Evolutionary conservation across 176 grass and related monocot species (phyloP).

Genomic region (Saccharum officinarum): DNA sequence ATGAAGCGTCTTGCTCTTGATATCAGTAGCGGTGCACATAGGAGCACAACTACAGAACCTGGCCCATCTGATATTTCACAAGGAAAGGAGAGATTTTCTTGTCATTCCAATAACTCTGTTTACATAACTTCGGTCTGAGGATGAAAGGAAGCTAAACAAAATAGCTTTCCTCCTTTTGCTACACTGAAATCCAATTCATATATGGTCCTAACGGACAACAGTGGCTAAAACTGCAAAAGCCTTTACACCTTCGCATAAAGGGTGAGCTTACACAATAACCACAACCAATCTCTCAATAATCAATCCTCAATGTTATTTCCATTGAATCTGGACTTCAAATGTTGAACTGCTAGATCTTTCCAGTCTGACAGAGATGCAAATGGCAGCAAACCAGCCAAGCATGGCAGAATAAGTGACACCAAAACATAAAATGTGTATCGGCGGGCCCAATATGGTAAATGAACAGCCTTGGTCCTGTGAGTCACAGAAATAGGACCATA

Average conservation of each 20-base stretch:
- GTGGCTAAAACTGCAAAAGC: not conserved
- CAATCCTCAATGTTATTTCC: slow-evolving; percentile 43
- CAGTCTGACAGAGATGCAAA: slow-evolving; percentile 78
- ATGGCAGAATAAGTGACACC: slow-evolving; percentile 70
- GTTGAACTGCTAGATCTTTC: slow-evolving; percentile 52
- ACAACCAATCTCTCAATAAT: slow-evolving; percentile 36
- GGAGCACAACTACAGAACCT: slow-evolving; percentile 13
- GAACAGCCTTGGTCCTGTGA: slow-evolving; percentile 24
- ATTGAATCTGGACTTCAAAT: slow-evolving; percentile 30
- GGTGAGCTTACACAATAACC: not conserved
- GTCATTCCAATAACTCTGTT: not conserved
- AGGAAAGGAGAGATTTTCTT: not conserved
- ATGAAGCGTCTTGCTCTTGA: not conserved
- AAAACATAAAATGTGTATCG: slow-evolving; percentile 61
- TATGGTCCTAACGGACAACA: slow-evolving; percentile 1
- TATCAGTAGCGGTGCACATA: not conserved
- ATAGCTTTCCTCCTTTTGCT: not conserved
- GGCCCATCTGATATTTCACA: slow-evolving; percentile 11
- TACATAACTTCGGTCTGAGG: not conserved
- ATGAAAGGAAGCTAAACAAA: slow-evolving; percentile 8
- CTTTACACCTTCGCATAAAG: slow-evolving; percentile 13
- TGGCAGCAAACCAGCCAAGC: slow-evolving; percentile 68
- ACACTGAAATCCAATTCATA: not conserved
- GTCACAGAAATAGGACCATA: slow-evolving; percentile 64
- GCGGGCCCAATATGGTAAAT: slow-evolving; percentile 62